Percentiles rank a stretch among this genome's conserved stretches.
Evolutionary conservation across 2,329 filamentous ascomycete genomes (phyloP).

Genomic region (Macrophomina phaseolina): DNA sequence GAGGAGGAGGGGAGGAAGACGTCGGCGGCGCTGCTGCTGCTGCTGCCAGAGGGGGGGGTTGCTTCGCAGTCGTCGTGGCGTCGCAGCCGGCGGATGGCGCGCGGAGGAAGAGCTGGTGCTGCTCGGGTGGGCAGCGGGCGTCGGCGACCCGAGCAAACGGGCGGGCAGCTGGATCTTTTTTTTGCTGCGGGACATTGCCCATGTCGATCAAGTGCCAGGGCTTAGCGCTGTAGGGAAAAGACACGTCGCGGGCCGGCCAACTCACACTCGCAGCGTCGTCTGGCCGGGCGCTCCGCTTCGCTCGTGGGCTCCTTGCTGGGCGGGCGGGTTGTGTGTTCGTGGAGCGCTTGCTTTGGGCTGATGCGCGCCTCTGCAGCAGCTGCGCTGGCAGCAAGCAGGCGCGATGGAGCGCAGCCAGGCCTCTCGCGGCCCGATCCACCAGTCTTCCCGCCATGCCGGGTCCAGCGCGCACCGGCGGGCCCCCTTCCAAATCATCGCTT

Average conservation of each 20-base stretch:
- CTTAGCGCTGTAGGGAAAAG: conserved; percentile 21
- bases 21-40: neutral
- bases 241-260: conserved; percentile 26
- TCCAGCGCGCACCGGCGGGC: neutral
- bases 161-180: conserved; percentile 11
- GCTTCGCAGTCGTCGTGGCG: neutral
- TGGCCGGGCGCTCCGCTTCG: conserved; percentile 17
- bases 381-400: conserved; percentile 22
- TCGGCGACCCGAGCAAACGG: conserved; percentile 15
- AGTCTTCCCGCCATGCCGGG: conserved; percentile 19
- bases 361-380: conserved; percentile 22
- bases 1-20: neutral
- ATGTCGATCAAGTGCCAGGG: conserved; percentile 17
- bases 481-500: conserved; percentile 26
- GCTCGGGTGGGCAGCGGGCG: neutral
- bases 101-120: neutral
- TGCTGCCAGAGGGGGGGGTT: neutral
- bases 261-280: conserved; percentile 25
- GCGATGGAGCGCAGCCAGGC: neutral
- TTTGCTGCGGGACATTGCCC: conserved; percentile 18
- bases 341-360: conserved; percentile 7
- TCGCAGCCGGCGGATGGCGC: conserved; percentile 14
- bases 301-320: conserved; percentile 10
- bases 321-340: neutral
- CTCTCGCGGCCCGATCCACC: conserved; percentile 25